phyloP scores from a whole-genome alignment of 2,329 filamentous ascomycete species.

The Arthroderma uncinatum region DNA sequence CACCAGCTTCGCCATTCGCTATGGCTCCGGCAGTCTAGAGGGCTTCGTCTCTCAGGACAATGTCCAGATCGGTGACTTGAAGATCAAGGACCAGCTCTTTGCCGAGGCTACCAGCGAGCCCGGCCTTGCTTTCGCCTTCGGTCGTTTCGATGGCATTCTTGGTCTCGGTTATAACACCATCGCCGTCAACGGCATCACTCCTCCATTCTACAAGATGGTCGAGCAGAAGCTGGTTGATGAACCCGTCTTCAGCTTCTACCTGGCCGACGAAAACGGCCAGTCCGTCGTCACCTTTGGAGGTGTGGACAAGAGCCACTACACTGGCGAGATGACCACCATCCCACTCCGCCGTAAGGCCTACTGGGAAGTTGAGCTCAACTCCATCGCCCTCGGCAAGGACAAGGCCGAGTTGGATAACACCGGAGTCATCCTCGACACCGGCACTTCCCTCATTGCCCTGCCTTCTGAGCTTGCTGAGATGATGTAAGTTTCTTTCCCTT shows the following conservation, averaged over 20 bases:
- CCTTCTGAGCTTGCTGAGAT: slow-evolving; percentile 86
- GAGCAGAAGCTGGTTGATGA: slow-evolving; percentile 83
- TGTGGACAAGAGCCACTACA: slow-evolving; percentile 68
- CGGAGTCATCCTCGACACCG: slow-evolving; percentile 94
- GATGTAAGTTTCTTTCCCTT: slow-evolving; percentile 43
- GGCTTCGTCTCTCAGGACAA: slow-evolving; percentile 88
- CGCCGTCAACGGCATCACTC: slow-evolving; percentile 89
- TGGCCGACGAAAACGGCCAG: slow-evolving; percentile 62
- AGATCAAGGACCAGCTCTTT: slow-evolving; percentile 82
- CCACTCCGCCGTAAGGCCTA: slow-evolving; percentile 97
- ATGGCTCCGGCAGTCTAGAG: slow-evolving; percentile 86
- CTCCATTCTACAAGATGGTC: slow-evolving; percentile 93
- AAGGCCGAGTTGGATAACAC: slow-evolving; percentile 85
- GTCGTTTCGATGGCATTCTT: slow-evolving; percentile 91
- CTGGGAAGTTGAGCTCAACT: slow-evolving; percentile 96
- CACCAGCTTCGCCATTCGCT: slow-evolving; percentile 80
- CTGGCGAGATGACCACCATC: slow-evolving; percentile 81
- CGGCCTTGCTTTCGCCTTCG: slow-evolving; percentile 93
- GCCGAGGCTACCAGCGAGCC: slow-evolving; percentile 94
- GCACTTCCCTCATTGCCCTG: slow-evolving; percentile 93
- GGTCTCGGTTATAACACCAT: slow-evolving; percentile 92
- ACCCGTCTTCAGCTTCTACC: slow-evolving; percentile 92
- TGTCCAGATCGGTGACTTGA: slow-evolving; percentile 77
- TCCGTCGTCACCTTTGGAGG: slow-evolving; percentile 89
- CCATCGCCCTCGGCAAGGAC: slow-evolving; percentile 77